Conservation (phyloP, 108 stramenopile genomes). For the Epipyxis sp. region DNA sequence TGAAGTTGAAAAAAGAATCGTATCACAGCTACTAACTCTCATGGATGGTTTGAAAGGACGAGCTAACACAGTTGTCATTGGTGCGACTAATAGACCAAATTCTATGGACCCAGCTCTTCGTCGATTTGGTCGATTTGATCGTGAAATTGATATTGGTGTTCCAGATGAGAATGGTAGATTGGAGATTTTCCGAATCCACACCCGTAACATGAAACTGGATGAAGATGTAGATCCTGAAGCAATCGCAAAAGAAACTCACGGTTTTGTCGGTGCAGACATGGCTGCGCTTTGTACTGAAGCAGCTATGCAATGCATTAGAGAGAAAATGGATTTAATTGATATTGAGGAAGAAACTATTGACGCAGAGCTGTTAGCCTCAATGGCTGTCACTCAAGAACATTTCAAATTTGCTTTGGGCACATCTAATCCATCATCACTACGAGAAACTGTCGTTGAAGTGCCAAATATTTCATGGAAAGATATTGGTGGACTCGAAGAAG, state of each 20-base stretch:
- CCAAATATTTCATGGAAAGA: slow-evolving; percentile 97
- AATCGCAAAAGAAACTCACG: slow-evolving; percentile 95
- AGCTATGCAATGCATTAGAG: slow-evolving; percentile 99
- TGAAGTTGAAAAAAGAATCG: slow-evolving; percentile 98
- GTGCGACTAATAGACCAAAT: slow-evolving; percentile 94
- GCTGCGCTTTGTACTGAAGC: slow-evolving; percentile 99
- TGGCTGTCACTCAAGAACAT: slow-evolving; percentile 98
- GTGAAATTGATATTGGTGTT: slow-evolving; percentile 99
- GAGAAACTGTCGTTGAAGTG: slow-evolving; percentile 94
- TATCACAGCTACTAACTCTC: slow-evolving; percentile 93
- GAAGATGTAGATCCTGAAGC: slow-evolving; percentile 97
- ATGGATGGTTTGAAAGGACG: slow-evolving; percentile 98
- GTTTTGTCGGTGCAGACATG: slow-evolving; percentile 99
- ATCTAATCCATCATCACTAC: slow-evolving; percentile 94
- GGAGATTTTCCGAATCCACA: slow-evolving; percentile 99
- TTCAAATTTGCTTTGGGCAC: slow-evolving; percentile 84
- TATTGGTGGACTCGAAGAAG: slow-evolving; percentile 97
- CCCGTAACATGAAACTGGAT: slow-evolving; percentile 99
- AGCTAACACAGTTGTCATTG: slow-evolving; percentile 92
- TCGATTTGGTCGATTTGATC: slow-evolving; percentile 98
- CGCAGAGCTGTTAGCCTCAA: slow-evolving; percentile 95
- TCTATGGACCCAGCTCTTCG: slow-evolving; percentile 92
- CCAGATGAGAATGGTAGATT: slow-evolving; percentile 98
- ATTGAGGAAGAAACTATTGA: slow-evolving; percentile 99
- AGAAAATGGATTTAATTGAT: slow-evolving; percentile 99